Base-by-base conservation (phyloP, 2,329 filamentous ascomycete genomes). In the Cytospora piceicola region DNA sequence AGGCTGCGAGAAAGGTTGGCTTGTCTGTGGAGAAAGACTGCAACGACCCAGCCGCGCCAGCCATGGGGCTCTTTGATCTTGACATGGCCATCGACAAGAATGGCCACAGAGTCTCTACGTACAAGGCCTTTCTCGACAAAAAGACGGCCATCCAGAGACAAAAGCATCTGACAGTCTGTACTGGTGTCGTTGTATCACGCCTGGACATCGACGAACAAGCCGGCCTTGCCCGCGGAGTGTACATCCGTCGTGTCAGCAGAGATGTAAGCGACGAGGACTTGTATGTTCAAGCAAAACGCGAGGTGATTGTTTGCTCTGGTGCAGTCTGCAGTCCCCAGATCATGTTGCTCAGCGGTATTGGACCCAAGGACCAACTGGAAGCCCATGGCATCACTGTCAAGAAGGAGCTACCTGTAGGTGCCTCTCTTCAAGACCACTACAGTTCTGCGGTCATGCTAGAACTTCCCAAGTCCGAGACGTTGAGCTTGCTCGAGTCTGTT, bases 311-410 rank as follows among this genome's bases (percentile, higher is more conserved):
- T 6, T 73, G 72, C 63, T 69, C 68, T 17, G 74, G 75, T 7
- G 68, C 73, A 3, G 55, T 73, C 8, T 73, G 72, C 24, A 71
- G 72, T 1, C 75, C 75, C 0, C 75, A 76, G 59, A 61, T 77
- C n/a, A 69, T 77, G 1, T 69, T 74, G 69, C 66, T 17, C 32
- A 76, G 75, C 61, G 75, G 75, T 12, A 72, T 77, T 22, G 75
- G 75, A 0, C 72, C 74, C 4, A 64, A 39, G 34, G 34, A 61
- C 0, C 65, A 71, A 2, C 57, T 73, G 4, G 61, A 71, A 27
- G 42, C 56, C 0, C 63, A 71, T 29, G 70, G 64, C 1, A 75
- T 76, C 3, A 64, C 71, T 3, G 46, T 71, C 7, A 55, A 72
- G 14, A 70, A 67, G 32, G 70, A 74, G 9, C 58, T 75, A 5